phyloP scores from a whole-genome alignment of 306 rosid genomes.

The Rosa lucieae region DNA sequence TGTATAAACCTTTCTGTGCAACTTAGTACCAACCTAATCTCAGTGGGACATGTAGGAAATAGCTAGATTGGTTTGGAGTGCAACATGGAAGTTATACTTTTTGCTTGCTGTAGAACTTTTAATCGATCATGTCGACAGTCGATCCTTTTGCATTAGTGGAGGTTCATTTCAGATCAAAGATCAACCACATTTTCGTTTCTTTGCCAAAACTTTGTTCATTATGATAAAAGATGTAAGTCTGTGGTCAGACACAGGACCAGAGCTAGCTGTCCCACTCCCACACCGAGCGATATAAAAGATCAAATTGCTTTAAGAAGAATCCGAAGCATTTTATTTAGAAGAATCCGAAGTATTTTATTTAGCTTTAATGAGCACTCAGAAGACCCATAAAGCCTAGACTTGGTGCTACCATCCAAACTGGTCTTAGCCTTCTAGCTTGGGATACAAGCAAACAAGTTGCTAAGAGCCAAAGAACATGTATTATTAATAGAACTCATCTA shows the following conservation, averaged over 20 bases:
- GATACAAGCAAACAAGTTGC: slow-evolving; percentile 42
- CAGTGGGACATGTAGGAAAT: slow-evolving; percentile 2
- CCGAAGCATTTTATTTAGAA: slow-evolving; percentile 57
- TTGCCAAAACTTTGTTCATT: slow-evolving; percentile 3
- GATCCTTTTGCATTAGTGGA: not conserved
- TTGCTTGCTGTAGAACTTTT: not conserved
- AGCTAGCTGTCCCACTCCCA: slow-evolving; percentile 42
- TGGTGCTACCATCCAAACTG: slow-evolving; percentile 22
- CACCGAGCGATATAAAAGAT: slow-evolving; percentile 19
- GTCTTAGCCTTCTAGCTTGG: slow-evolving; percentile 27
- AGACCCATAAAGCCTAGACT: slow-evolving; percentile 38
- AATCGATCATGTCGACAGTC: slow-evolving; percentile 6
- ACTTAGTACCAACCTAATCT: not conserved
- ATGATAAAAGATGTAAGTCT: slow-evolving; percentile 38
- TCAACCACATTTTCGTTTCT: slow-evolving; percentile 8
- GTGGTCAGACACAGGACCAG: slow-evolving; percentile 36
- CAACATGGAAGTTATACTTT: not conserved
- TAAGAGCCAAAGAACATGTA: slow-evolving; percentile 34
- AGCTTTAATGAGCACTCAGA: slow-evolving; percentile 43
- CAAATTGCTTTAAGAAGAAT: slow-evolving; percentile 47
- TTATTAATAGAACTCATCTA: slow-evolving; percentile 28
- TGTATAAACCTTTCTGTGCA: not conserved
- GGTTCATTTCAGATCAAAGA: not conserved
- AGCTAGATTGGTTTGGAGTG: not conserved
- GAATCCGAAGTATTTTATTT: slow-evolving; percentile 60